A percentile compares a stretch with the other conserved stretches of the same genome.
phyloP scores from a whole-genome alignment of 2,329 filamentous ascomycete genomes.

The Chaetomium globosum region DNA sequence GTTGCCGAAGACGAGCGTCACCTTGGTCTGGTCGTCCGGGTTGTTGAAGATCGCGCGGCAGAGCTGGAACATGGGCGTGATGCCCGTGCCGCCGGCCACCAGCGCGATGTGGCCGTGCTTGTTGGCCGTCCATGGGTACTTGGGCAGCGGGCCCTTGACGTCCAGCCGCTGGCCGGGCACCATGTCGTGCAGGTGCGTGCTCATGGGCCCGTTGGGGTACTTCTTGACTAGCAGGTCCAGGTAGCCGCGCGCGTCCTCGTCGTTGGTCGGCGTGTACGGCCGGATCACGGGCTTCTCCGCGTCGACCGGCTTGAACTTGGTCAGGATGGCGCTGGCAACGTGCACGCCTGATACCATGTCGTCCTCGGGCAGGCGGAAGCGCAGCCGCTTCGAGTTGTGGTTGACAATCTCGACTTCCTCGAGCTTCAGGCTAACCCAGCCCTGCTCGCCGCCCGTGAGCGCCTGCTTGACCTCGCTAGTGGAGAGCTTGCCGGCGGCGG shows the following conservation, averaged over 20 bases:
- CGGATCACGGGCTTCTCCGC: conserved; percentile 84
- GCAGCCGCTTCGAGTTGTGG: conserved; percentile 92
- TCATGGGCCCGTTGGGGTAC: conserved; percentile 92
- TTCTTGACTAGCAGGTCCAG: conserved; percentile 90
- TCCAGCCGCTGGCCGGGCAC: conserved; percentile 78
- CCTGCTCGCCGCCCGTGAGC: conserved; percentile 84
- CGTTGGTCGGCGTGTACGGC: conserved; percentile 89
- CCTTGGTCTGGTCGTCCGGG: conserved; percentile 95
- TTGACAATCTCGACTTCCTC: conserved; percentile 78
- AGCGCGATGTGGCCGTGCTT: conserved; percentile 89
- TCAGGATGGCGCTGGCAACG: conserved; percentile 84
- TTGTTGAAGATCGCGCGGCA: conserved; percentile 91
- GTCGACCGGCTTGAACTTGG: conserved; percentile 84
- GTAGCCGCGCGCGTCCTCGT: conserved; percentile 79
- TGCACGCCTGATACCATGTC: conserved; percentile 82
- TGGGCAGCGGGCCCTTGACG: conserved; percentile 93
- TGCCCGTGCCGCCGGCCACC: conserved; percentile 93
- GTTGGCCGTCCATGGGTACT: conserved; percentile 87
- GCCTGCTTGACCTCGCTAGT: conserved; percentile 51
- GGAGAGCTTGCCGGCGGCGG: conserved; percentile 44
- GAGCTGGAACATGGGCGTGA: conserved; percentile 98
- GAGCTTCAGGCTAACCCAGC: conserved; percentile 80
- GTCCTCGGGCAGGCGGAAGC: conserved; percentile 82
- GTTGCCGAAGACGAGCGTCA: conserved; percentile 94
- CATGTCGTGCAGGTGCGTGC: conserved; percentile 82